A percentile compares a stretch with the other conserved stretches of the same genome.
Evolutionary conservation across 1,284 basidiomycete genomes (phyloP).

Genomic region (Ceraceosorus guamensis): DNA sequence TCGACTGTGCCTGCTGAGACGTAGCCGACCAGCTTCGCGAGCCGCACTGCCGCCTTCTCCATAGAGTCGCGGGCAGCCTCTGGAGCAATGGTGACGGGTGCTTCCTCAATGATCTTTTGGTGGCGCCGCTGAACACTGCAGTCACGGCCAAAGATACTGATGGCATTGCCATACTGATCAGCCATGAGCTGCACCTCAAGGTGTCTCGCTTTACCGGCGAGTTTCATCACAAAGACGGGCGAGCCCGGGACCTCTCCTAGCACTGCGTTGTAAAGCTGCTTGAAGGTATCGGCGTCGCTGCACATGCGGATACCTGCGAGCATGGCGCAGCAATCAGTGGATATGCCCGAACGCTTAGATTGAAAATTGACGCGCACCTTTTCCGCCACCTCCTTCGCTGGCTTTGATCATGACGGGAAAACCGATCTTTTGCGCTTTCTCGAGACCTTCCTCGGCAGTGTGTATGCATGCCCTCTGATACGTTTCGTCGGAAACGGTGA

Average conservation of each 20-base stretch:
- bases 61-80: conserved; percentile 73
- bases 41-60: conserved; percentile 95
- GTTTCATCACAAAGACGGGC: conserved; percentile 99
- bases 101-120: conserved; percentile 99
- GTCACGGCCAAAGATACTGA: conserved; percentile 97
- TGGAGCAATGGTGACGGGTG: conserved; percentile 88
- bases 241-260: conserved; percentile 91
- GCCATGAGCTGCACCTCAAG: conserved; percentile 97
- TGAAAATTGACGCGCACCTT: conserved; percentile 55
- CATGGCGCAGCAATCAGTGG: neutral
- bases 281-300: conserved; percentile 65
- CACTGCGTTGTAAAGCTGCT: conserved; percentile 87
- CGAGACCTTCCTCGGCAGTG: conserved; percentile 78
- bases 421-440: conserved; percentile 77
- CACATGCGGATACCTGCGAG: conserved; percentile 41
- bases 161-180: conserved; percentile 98
- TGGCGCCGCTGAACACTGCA: conserved; percentile 99
- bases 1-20: conserved; percentile 98
- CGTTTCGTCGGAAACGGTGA: conserved; percentile 84
- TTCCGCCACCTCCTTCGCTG: conserved; percentile 96
- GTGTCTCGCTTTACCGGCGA: conserved; percentile 93
- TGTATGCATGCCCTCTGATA: conserved; percentile 86
- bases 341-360: neutral
- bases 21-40: conserved; percentile 97
- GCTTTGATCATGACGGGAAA: conserved; percentile 99